Evolutionary conservation across 2,329 filamentous ascomycete genomes (phyloP).

Genomic region (Diaporthe amygdali): DNA sequence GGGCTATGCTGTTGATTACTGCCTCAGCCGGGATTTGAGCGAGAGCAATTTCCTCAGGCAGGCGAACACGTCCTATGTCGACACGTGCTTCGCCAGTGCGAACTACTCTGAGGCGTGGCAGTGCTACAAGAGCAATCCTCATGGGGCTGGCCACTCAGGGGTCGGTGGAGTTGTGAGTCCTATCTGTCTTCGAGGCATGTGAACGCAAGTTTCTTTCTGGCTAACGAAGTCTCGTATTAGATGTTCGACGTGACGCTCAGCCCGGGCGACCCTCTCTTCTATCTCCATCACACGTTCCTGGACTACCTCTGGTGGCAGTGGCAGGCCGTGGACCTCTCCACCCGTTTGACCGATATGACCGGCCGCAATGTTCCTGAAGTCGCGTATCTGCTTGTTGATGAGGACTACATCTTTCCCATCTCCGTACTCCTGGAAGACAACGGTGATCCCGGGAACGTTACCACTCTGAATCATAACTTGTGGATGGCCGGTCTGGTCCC

Average conservation of each 20-base stretch:
- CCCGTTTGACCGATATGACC: not conserved
- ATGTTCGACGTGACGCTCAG: constrained; percentile 4
- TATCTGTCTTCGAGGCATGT: not conserved
- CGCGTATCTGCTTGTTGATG: not conserved
- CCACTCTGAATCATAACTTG: constrained; percentile 9
- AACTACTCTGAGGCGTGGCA: not conserved
- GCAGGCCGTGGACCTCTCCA: constrained; percentile 2
- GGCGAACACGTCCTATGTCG: constrained; percentile 5
- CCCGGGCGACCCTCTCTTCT: constrained; percentile 18
- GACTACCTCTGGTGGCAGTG: constrained; percentile 19
- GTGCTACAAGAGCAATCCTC: not conserved
- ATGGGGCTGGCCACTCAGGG: not conserved
- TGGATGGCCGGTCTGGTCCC: constrained; percentile 11
- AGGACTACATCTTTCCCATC: not conserved
- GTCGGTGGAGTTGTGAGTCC: not conserved
- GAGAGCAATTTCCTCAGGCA: not conserved
- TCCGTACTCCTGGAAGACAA: not conserved
- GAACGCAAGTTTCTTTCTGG: too few relatives aligned
- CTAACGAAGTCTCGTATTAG: not conserved
- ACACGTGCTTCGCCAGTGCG: constrained; percentile 6
- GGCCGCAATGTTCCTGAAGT: not conserved
- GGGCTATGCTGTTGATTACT: not conserved
- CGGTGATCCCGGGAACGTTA: constrained; percentile 9
- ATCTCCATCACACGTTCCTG: constrained; percentile 14
- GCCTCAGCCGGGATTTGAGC: constrained; percentile 1